A percentile compares a stretch with the other conserved stretches of the same genome.
Evolutionary conservation across 352 stramenopile genomes (phyloP).

Genomic region (Blastocystis sp.): DNA sequence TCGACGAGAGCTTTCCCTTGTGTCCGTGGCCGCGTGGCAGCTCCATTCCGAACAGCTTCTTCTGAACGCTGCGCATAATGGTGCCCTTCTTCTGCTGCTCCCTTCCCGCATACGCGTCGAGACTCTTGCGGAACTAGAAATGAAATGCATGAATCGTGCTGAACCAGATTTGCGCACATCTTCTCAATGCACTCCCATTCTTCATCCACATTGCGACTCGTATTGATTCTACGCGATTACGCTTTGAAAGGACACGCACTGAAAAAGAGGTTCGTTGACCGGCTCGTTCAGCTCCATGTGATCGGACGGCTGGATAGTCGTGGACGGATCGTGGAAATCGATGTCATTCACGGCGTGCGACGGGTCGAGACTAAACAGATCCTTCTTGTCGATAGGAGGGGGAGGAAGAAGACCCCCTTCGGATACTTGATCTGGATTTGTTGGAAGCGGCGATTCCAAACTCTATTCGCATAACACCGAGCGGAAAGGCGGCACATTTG

Average conservation of each 20-base stretch:
- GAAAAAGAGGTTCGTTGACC: not conserved
- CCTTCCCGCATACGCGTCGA: slow-evolving; percentile 20
- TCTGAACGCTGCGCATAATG: slow-evolving; percentile 1
- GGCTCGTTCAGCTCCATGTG: not conserved
- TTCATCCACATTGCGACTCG: slow-evolving; percentile 23
- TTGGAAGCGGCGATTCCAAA: not conserved
- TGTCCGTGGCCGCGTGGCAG: slow-evolving; percentile 66
- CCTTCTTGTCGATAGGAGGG: not conserved
- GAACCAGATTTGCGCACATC: slow-evolving; percentile 29
- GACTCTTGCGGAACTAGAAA: slow-evolving; percentile 8
- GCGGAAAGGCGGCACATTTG: not conserved
- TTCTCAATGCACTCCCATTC: slow-evolving; percentile 52
- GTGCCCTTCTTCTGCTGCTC: slow-evolving; percentile 65
- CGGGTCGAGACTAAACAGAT: not conserved
- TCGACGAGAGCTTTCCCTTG: slow-evolving; percentile 64
- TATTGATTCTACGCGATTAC: slow-evolving; percentile 31
- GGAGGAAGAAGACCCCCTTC: not conserved
- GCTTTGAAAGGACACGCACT: not conserved
- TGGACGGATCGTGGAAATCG: not conserved
- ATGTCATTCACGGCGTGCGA: not conserved
- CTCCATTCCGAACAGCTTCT: slow-evolving; percentile 45
- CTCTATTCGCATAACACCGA: not conserved
- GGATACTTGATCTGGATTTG: not conserved
- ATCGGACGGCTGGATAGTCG: not conserved
- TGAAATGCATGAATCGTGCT: not conserved